Evolutionary conservation across 495 filamentous ascomycete genomes (phyloP), one percentile per base, ranked within the genome.

Genomic region (Aspergillus homomorphus): DNA sequence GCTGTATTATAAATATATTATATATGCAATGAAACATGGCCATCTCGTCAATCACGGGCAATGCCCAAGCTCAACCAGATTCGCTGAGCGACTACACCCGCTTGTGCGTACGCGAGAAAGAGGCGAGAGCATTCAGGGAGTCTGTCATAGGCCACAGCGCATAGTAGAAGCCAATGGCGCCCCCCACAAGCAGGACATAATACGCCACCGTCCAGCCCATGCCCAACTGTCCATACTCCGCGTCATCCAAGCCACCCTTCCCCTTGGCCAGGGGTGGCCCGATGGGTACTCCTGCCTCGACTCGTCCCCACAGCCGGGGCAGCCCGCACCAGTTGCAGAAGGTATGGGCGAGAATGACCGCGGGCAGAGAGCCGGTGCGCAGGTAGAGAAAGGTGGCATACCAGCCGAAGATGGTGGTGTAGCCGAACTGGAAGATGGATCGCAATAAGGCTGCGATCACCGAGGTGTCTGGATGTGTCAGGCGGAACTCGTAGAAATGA

Each of bases 321-420:
- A 97, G 66, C 2, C 94, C 93, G 80, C 89, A 85, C 81, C 84
- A 90, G 66, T 98, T 98, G 73, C 94, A 98, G 73, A 98, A 96
- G 10, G 84, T 82, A 67, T 98, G 94, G 10, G 86, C 86, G 12
- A 87, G 63, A 44, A 92, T 86, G 14, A 86, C 84, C 9, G 88
- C 86, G 45, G 82, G 74, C 38, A 96, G 65, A 20, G 87, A 94
- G 0, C 91, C 93, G 0, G 92, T 94, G 38, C 94, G 85, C 7
- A 98, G 67, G 62, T 88, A 96, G n/a, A 96, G 33, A 62, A 98
- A 98, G 3, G 89, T 89, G 0, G 91, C 92, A 74, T 84, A 96
- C 76, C 90, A 92, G 48, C 94, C 94, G 61, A 98, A 98, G 22
- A 98, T 68, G 18, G 91, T 91, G 4, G 94, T 98, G 67, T 95